Evolutionary conservation across 768 basidiomycete genomes (phyloP), one percentile per base, ranked within the genome.

Genomic region (Hirschioporus abietinus): DNA sequence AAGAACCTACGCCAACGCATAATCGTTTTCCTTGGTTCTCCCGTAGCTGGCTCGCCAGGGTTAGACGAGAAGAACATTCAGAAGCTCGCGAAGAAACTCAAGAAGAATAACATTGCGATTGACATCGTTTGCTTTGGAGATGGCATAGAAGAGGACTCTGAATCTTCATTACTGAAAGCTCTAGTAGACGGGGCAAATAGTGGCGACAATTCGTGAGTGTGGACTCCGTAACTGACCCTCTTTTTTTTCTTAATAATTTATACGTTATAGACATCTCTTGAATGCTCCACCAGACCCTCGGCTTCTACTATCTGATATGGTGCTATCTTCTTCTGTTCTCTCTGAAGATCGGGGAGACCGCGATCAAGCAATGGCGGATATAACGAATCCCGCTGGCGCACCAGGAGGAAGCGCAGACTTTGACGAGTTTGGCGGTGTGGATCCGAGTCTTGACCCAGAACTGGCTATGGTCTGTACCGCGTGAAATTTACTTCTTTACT

Each of bases 21-120:
- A 71, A 88, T 99, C 74, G 92, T 94, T 59, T 97, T 99, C 71
- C 89, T 95, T 65, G 95, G 89, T 18, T 96, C 93, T 3, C 97
- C 97, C 1, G 78, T 95, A n/a, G 82, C 85, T 24, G 89, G 87
- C 34, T 52, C 42, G 12, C 75, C 80, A 34, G 88, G 82, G 8
- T 86, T 89, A 12, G 89, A 92, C 67, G 91, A 93, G 74, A 88
- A 90, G 71, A 82, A 83, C 65, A 89, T 96, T 85, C 81, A 92
- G 71, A 90, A 88, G 75, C 85, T 99, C 36, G 97, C 96, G 10
- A 97, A 96, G 83, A 97, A 95, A 77, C 83, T 99, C 68, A 98
- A 98, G 84, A 99, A 99, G 88, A 99, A 99, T 77, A 99, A 98
- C 72, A 95, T 99, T 58, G 93, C 96, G 1, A 84, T 99, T 26